Base-by-base conservation (phyloP, 345 rosid genomes). In the Heritiera littoralis region DNA sequence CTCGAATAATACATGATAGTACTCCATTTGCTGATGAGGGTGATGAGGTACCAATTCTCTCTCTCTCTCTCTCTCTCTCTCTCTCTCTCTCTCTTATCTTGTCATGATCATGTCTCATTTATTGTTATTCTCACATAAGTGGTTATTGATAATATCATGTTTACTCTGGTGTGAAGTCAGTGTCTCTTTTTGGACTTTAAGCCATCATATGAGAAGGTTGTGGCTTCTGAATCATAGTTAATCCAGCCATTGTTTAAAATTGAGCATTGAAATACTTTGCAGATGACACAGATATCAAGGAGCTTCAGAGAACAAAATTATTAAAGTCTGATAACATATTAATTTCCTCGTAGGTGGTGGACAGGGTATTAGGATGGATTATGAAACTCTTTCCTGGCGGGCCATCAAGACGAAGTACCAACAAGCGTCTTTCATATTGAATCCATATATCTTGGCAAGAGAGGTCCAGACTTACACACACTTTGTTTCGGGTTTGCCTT, bases 351-450 rank as follows among this genome's bases (percentile, higher is more conserved):
- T 77, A 97, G 99, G 99, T 97, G 72, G 99, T 97, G 72, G 99
- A 97, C 84, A 92, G 98, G 86, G 98, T 97, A 38, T 84, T 97
- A 81, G 99, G 98, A 64, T 97, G 98, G 99, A 94, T 97, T 66
- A 94, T 97, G 97, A 94, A 92, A 86, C 91, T 94, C 77, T 97
- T 97, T 79, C 99, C 98, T 2, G 98, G 98, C 75, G 99, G 98
- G 18, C 92, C 98, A 4, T 80, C 98, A 23, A 92, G 85, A 85
- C 85, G 95, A 79, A 87, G 98, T 84, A 87, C 92, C 74, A 91
- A 95, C 93, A 97, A 93, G 89, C 94, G 89, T 80, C 89, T 94
- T 56, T 97, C 90, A 86, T 78, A 60, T 59, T 7, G 23, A 49
- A 38, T 23, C 20, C 9, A 55, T 58, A 58, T 77, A 30, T 76